Conservation (phyloP, 495 filamentous ascomycete genomes). For the Paragyromitra xinjiangensis region DNA sequence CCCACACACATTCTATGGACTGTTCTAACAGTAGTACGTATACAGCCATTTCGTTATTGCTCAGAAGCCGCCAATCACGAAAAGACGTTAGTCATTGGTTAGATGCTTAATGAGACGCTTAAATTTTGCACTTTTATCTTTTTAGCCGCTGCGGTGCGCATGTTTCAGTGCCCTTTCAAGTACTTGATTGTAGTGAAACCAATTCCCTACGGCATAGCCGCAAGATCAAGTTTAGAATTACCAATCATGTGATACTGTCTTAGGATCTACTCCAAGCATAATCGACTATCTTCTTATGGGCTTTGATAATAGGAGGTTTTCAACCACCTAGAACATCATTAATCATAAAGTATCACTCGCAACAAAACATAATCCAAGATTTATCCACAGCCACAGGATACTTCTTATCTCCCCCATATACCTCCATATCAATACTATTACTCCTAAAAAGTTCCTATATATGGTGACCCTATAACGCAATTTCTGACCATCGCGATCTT, state of each 20-base stretch:
- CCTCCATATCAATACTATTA: background rate
- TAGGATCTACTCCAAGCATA: background rate
- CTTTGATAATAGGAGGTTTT: too few relatives aligned
- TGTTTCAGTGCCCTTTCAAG: background rate
- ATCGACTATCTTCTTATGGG: too few relatives aligned
- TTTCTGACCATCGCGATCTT: background rate
- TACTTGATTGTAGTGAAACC: background rate
- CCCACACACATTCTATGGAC: background rate
- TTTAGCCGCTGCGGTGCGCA: too few relatives aligned
- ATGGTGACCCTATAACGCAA: background rate
- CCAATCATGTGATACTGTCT: background rate
- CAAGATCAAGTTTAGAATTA: background rate
- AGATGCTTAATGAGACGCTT: background rate
- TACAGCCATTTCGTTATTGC: constrained; percentile 26
- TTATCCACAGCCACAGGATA: too few relatives aligned
- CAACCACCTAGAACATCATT: too few relatives aligned
- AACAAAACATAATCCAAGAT: background rate
- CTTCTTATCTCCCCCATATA: background rate
- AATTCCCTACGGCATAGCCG: background rate
- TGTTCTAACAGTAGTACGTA: constrained; percentile 8
- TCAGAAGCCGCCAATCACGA: constrained; percentile 10
- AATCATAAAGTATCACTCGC: constrained; percentile 18
- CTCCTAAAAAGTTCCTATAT: background rate
- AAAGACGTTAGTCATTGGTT: background rate
- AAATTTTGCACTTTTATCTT: too few relatives aligned